These are phyloP conservation scores for Brasilioporus rufonigricans DNA, from an alignment of 768 basidiomycete genomes.

Conservation along the genomic window DNA sequence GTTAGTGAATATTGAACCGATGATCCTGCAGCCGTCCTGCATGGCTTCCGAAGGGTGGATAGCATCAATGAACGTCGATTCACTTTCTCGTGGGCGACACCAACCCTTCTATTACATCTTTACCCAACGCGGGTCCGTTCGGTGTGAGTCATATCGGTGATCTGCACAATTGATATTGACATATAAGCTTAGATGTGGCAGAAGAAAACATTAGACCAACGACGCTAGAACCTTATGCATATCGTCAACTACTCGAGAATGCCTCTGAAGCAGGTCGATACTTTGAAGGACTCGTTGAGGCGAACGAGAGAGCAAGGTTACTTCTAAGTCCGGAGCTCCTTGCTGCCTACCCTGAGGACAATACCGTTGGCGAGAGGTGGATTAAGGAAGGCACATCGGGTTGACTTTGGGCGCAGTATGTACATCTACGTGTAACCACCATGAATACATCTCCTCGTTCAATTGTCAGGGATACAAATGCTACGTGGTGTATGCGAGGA, in stretches of 20 bases:
- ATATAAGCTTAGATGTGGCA: conserved; percentile 31
- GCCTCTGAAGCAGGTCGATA: conserved; percentile 32
- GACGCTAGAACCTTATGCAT: conserved; percentile 14
- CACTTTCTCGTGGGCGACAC: conserved; percentile 37
- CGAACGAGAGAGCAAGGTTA: conserved; percentile 35
- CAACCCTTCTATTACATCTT: conserved; percentile 51
- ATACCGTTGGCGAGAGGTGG: conserved; percentile 37
- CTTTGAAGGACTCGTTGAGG: conserved; percentile 34
- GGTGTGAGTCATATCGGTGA: conserved; percentile 33
- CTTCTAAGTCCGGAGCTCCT: conserved; percentile 42
- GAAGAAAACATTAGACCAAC: conserved; percentile 34
- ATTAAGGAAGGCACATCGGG: conserved; percentile 20
- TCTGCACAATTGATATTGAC: neutral
- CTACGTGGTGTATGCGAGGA: neutral
- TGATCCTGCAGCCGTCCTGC: conserved; percentile 31
- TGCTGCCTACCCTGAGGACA: conserved; percentile 47
- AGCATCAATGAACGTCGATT: conserved; percentile 39
- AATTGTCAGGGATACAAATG: neutral
- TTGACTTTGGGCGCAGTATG: neutral
- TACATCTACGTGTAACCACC: neutral
- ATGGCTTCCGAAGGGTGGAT: conserved; percentile 44
- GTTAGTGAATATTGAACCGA: neutral
- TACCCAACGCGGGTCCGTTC: conserved; percentile 32
- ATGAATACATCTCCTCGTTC: conserved; percentile 1
- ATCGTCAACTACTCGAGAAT: conserved; percentile 23